Evolutionary conservation across 192 early-diverging fungal genomes (phyloP).

Genomic region (Piromyces sp.): DNA sequence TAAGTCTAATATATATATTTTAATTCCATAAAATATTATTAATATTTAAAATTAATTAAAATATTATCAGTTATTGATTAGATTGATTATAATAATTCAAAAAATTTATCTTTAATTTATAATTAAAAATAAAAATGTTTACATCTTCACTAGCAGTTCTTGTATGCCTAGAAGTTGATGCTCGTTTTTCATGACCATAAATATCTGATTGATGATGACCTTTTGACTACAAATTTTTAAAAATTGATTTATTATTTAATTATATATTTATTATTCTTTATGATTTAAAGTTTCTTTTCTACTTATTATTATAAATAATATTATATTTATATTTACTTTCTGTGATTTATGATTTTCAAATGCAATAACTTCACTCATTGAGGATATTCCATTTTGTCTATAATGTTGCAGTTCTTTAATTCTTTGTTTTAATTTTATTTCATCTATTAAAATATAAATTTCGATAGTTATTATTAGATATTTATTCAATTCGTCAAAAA

Average conservation of each 20-base stretch:
- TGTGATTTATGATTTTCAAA: not conserved
- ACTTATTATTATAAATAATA: not conserved
- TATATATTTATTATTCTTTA: not conserved
- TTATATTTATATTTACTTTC: not conserved
- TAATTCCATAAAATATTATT: no score
- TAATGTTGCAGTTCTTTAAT: conserved; percentile 80
- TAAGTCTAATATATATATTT: not conserved
- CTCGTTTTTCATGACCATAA: not conserved
- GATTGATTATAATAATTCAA: no score
- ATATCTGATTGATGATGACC: not conserved
- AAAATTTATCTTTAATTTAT: no score
- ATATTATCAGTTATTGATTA: no score
- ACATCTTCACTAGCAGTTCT: not conserved
- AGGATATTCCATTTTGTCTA: conserved; percentile 71
- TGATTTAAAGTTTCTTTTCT: not conserved
- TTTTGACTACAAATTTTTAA: not conserved
- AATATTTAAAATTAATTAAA: no score
- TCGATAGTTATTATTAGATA: no score
- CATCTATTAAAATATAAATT: conserved; percentile 20
- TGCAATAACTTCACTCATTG: conserved; percentile 25
- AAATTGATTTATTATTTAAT: no score
- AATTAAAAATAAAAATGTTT: not conserved
- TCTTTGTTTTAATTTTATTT: conserved; percentile 54
- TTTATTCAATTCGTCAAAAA: no score
- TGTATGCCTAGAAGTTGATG: not conserved